phyloP scores from a whole-genome alignment of 495 filamentous ascomycete genomes.

The Immersiella caudata region DNA sequence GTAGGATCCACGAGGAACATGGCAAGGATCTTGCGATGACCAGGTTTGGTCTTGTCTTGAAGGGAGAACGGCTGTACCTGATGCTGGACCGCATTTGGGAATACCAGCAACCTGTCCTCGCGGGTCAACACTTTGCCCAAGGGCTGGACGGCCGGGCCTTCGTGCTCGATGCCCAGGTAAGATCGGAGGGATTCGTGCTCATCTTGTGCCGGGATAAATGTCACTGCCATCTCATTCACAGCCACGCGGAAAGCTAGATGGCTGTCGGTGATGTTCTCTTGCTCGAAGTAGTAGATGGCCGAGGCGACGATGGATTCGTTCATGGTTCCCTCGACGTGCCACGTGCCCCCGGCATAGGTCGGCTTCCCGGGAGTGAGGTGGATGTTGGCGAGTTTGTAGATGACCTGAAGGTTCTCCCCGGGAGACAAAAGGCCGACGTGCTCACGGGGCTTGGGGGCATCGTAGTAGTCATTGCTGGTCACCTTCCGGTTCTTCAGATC shows the following conservation, averaged over 20 bases:
- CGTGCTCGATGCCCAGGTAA: slow-evolving; percentile 28
- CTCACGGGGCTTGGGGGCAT: too few relatives aligned
- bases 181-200: slow-evolving; percentile 26
- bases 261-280: slow-evolving; percentile 61
- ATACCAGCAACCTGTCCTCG: slow-evolving; percentile 43
- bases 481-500: not conserved
- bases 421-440: not conserved
- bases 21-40: slow-evolving; percentile 60
- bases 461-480: not conserved
- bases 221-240: slow-evolving; percentile 21
- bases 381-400: slow-evolving; percentile 66
- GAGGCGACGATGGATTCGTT: slow-evolving; percentile 53
- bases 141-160: slow-evolving; percentile 32
- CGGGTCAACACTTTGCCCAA: slow-evolving; percentile 40
- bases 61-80: slow-evolving; percentile 53
- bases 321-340: slow-evolving; percentile 53
- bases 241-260: slow-evolving; percentile 55
- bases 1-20: slow-evolving; percentile 62
- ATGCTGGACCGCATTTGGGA: slow-evolving; percentile 54
- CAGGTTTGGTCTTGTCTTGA: slow-evolving; percentile 48
- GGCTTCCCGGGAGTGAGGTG: slow-evolving; percentile 61
- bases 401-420: slow-evolving; percentile 53
- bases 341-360: slow-evolving; percentile 35
- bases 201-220: slow-evolving; percentile 26
- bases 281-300: slow-evolving; percentile 64